Percentiles rank a stretch among this genome's conserved stretches.
Conservation (phyloP, 371 early-diverging fungal species). For the Massospora cicadina region DNA sequence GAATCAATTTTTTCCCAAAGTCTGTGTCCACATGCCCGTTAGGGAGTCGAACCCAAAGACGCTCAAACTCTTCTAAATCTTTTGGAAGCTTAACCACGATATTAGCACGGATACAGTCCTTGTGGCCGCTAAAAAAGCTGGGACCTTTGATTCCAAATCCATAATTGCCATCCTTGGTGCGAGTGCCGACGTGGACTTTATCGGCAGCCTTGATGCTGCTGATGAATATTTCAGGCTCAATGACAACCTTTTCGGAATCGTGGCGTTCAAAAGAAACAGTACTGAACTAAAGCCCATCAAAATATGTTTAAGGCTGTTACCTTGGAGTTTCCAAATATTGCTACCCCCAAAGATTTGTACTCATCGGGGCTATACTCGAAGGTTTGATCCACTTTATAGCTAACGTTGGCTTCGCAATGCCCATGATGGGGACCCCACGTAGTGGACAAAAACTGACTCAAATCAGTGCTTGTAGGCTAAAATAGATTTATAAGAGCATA, state of each 20-base stretch:
- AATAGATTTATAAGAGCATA: neutral
- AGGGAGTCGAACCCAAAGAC: conserved; percentile 7
- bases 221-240: conserved; percentile 8
- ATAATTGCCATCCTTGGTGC: neutral
- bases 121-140: neutral
- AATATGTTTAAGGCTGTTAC: neutral
- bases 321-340: neutral
- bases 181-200: neutral
- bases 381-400: neutral
- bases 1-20: conserved; percentile 1
- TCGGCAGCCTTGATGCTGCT: neutral
- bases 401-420: neutral
- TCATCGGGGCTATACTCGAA: conserved; percentile 1
- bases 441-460: neutral
- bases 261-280: conserved; percentile 8
- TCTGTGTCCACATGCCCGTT: neutral
- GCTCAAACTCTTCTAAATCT: neutral
- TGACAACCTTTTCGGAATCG: neutral
- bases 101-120: conserved; percentile 6
- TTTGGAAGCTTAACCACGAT: conserved; percentile 1
- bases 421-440: neutral
- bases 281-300: neutral
- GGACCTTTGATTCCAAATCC: neutral
- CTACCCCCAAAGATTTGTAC: conserved; percentile 1
- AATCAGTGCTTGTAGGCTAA: neutral